Base-by-base conservation (phyloP, 306 rosid species). In the Fragaria ananassa region DNA sequence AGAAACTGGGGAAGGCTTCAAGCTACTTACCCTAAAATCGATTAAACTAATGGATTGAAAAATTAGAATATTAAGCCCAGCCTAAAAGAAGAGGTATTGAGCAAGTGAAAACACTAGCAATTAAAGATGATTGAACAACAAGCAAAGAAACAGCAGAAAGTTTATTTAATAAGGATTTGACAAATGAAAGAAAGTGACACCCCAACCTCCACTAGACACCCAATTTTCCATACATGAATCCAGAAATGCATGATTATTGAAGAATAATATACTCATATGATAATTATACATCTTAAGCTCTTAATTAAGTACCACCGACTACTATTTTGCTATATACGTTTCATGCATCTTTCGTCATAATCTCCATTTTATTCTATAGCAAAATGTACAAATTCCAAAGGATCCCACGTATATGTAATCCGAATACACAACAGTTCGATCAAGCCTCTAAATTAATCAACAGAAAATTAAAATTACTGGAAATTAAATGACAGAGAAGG, bases 341-440 rank as follows among this genome's bases (percentile, higher is more conserved):
- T 56, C 50, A 11, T 10, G 64, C 15, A 31, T 14, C 68, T 63
- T 18, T 63, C 29, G 42, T 19, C 49, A 39, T 39, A 39, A 19
- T 67, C 72, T 54, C 65, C 66, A 72, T 29, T 70, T 77, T 81
- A 85, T 88, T 89, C 82, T 80, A 74, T 63, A 81, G 87, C 89
- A 84, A 79, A 84, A 82, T 70, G 46, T 80, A 88, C 86, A 81
- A 72, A 15, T 63, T 78, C 70, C 78, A 71, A 37, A 78, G 76
- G 50, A 74, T n/a, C 74, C 47, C 51, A 56, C n/a, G 18, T 39
- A 71, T 72, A 70, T 74, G 49, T 51, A 65, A 64, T 25, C 65
- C 72, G 31, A 35, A 51, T 14, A 54, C 65, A 64, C 75, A 5
- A 54, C 78, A 78, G 46, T 56, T 19, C 10, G 57, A 70, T 65